These are phyloP conservation scores for Podaxis carcinomalis DNA, from an alignment of 768 basidiomycete species.

Conservation along the genomic window DNA sequence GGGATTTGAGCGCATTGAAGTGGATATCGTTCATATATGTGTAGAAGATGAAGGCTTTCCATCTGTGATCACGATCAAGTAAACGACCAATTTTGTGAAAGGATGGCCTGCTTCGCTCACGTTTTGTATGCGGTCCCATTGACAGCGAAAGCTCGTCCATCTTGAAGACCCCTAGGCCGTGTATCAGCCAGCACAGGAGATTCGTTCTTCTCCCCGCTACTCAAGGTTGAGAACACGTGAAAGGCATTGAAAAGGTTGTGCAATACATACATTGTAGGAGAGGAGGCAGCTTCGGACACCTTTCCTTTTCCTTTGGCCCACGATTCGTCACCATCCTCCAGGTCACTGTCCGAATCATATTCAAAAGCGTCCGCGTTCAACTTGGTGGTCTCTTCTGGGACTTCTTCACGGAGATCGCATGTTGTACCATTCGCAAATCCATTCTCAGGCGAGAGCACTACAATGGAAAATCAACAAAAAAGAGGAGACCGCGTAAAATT, in stretches of 20 bases:
- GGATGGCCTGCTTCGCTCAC: neutral
- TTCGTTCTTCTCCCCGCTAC: neutral
- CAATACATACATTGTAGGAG: neutral
- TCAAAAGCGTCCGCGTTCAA: constrained; percentile 6
- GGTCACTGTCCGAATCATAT: constrained; percentile 12
- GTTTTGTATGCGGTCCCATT: constrained; percentile 3
- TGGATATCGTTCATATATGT: constrained; percentile 7
- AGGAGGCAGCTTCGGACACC: neutral
- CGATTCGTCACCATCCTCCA: neutral
- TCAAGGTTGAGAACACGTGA: neutral
- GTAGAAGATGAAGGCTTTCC: constrained; percentile 11
- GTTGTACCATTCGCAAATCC: neutral
- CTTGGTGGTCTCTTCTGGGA: constrained; percentile 1
- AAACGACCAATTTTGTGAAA: neutral
- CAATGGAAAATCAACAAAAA: neutral
- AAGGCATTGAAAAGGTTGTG: neutral
- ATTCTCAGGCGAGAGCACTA: constrained; percentile 2
- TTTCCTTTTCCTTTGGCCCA: neutral
- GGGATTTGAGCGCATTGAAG: constrained; percentile 9
- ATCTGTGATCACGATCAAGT: neutral
- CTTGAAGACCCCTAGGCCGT: neutral
- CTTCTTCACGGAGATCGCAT: neutral
- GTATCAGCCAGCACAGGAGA: too few species aligned
- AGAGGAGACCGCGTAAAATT: neutral
- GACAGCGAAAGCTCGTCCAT: constrained; percentile 7